Conservation (phyloP, 768 basidiomycete species). For the Termitomyces sp. region DNA sequence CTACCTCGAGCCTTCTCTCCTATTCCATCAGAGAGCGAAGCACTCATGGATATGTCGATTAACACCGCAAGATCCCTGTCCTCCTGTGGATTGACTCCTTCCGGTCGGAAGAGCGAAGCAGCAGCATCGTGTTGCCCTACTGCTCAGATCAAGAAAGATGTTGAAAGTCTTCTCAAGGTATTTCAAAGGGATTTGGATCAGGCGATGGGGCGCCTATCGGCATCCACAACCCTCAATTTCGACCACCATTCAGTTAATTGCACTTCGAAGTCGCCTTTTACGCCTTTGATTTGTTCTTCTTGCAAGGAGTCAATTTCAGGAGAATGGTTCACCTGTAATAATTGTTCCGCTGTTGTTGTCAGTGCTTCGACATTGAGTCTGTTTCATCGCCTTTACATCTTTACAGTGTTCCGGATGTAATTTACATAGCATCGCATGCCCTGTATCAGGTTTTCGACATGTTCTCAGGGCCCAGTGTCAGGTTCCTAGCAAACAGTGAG, state of each 20-base stretch:
- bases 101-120: not conserved
- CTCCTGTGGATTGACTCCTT: conserved; percentile 5
- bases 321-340: not conserved
- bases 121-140: conserved; percentile 37
- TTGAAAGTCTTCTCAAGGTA: conserved; percentile 37
- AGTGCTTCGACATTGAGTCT: not conserved
- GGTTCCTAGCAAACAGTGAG: not conserved
- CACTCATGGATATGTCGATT: not conserved
- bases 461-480: not conserved
- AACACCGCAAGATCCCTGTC: not conserved
- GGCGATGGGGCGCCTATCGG: conserved; percentile 23
- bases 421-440: not conserved
- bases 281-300: not conserved
- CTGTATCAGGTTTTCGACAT: not conserved
- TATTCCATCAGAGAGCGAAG: not conserved
- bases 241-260: not conserved
- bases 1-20: not conserved
- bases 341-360: not conserved
- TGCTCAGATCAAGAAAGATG: conserved; percentile 40
- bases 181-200: conserved; percentile 52
- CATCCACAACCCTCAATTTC: not conserved
- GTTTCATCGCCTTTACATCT: not conserved
- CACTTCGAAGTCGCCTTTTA: not conserved
- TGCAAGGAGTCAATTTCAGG: not conserved
- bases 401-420: not conserved